Evolutionary conservation across 2,329 filamentous ascomycete species (phyloP), one percentile per base, ranked within the genome.

Genomic region (Xylaria hypoxylon): DNA sequence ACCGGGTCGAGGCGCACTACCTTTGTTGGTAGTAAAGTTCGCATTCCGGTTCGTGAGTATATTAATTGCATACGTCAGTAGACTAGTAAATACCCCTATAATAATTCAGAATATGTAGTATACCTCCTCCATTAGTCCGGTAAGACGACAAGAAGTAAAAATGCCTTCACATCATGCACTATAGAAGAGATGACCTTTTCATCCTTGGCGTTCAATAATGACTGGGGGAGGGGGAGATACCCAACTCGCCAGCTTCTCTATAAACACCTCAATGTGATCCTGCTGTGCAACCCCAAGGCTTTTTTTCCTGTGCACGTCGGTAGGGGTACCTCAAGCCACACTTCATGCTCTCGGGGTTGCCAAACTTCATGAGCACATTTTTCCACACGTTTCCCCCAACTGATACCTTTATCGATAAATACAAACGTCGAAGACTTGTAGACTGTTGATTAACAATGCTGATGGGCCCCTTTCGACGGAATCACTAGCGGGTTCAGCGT

Each of bases 201-300:
- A 17, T 28, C 5, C 24, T 42, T 26, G 52, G 24, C 33, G 13
- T 31, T 42, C 35, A 42, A 42, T 19, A 38, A 28, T 26, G 35
- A 40, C 35, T 6, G 22, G 35, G 13, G 2, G 35, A 31, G 51
- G 11, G 26, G 24, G 24, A 40, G 35, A 42, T 42, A 35, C 52
- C 52, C 22, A 42, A 55, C 22, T 24, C 24, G 33, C 51, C 51
- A 24, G 35, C 35, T 40, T 40, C 2, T 26, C 33, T 53, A 13
- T 28, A 33, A 15, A 8, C n/a, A 13, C 48, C 13, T 19, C 10
- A 52, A 7, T 11, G 15, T 26, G 24, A 55, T 55, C 7, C 35
- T 55, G 35, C 22, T 28, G 52, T 55, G 5, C 52, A 55, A 44
- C 52, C 52, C 52, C 33, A 55, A 17, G 13, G 11, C 5, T 15